Evolutionary conservation across 108 stramenopile species (phyloP).

Genomic region (Parmales sp.): DNA sequence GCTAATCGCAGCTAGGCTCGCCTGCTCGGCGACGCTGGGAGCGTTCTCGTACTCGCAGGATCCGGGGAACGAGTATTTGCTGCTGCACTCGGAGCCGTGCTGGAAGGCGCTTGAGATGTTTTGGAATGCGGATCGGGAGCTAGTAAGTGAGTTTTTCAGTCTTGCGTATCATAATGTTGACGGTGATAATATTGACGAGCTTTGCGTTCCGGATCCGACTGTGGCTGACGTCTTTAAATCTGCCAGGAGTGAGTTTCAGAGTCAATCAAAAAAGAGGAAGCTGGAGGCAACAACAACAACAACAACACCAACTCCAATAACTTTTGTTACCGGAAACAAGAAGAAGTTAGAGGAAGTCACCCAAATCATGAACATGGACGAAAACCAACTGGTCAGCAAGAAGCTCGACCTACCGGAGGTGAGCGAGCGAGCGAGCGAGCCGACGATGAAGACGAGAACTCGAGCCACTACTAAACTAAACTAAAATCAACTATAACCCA

Average conservation of each 20-base stretch:
- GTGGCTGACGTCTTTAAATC: conserved; percentile 43
- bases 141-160: conserved; percentile 42
- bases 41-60: conserved; percentile 64
- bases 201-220: conserved; percentile 53
- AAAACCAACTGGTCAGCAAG: no score
- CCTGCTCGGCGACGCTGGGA: conserved; percentile 65
- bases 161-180: conserved; percentile 39
- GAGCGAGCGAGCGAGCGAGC: no score
- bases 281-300: background rate
- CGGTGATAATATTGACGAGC: conserved; percentile 8
- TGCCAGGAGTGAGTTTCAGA: conserved; percentile 20
- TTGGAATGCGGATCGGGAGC: conserved; percentile 38
- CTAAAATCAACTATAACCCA: no score
- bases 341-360: conserved; percentile 93
- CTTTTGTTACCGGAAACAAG: conserved; percentile 98
- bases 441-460: no score
- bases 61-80: conserved; percentile 66
- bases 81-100: conserved; percentile 70
- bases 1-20: conserved; percentile 58
- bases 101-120: conserved; percentile 67
- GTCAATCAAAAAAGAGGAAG: conserved; percentile 14
- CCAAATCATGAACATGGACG: no score
- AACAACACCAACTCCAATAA: conserved; percentile 25
- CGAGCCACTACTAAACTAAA: no score
- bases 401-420: background rate